Evolutionary conservation across 2,329 filamentous ascomycete genomes (phyloP).

Genomic region (Ophiosphaerella herpotricha): DNA sequence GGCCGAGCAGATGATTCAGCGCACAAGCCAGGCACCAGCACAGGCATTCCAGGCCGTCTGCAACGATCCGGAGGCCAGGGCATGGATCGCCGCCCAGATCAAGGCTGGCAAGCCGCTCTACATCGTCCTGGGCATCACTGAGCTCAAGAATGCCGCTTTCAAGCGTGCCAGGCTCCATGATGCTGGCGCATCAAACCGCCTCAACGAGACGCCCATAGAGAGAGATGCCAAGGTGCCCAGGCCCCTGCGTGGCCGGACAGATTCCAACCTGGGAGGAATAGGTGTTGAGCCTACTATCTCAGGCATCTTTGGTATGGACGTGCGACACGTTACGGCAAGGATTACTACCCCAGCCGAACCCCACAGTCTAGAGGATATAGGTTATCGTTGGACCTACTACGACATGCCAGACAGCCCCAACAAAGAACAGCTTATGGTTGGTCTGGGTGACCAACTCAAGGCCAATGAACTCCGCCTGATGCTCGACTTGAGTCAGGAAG

Average conservation of each 20-base stretch:
- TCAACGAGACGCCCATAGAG: slow-evolving; percentile 40
- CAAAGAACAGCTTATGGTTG: slow-evolving; percentile 44
- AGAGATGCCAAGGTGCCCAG: slow-evolving; percentile 40
- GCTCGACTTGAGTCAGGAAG: slow-evolving; percentile 43
- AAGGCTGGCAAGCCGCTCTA: slow-evolving; percentile 38
- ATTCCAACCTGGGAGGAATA: slow-evolving; percentile 34
- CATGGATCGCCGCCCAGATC: slow-evolving; percentile 37
- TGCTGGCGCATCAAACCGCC: slow-evolving; percentile 39
- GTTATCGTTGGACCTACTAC: slow-evolving; percentile 41
- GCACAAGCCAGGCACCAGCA: slow-evolving; percentile 32
- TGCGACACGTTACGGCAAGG: slow-evolving; percentile 34
- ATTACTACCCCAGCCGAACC: slow-evolving; percentile 41
- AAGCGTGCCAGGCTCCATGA: slow-evolving; percentile 44
- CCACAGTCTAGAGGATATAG: slow-evolving; percentile 37
- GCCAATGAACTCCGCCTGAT: slow-evolving; percentile 44
- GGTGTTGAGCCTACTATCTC: slow-evolving; percentile 38
- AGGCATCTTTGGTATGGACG: slow-evolving; percentile 46
- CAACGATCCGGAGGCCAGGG: slow-evolving; percentile 38
- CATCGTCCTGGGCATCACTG: slow-evolving; percentile 43
- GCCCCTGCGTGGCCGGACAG: slow-evolving; percentile 29
- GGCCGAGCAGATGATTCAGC: slow-evolving; percentile 47
- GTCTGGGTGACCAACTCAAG: slow-evolving; percentile 39
- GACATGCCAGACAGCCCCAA: slow-evolving; percentile 29
- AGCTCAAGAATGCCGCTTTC: slow-evolving; percentile 45
- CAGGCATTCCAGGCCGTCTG: slow-evolving; percentile 40